Conservation (phyloP, 345 rosid genomes). For the Toxicodendron radicans region DNA sequence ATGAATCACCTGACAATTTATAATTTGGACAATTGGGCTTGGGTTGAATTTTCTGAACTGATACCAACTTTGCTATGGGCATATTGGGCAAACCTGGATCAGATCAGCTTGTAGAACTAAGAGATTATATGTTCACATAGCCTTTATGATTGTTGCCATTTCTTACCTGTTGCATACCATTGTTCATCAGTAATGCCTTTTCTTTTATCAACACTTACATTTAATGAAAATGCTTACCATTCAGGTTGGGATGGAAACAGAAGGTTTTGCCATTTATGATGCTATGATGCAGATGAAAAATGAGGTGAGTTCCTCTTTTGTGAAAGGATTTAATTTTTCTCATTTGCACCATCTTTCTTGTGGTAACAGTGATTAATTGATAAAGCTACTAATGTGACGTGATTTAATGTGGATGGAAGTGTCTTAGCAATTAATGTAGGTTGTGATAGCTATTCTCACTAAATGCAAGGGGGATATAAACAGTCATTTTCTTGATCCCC, state of each 20-base stretch:
- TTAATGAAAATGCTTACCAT: not conserved
- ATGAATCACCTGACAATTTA: not conserved
- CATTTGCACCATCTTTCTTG: not conserved
- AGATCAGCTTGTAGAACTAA: not conserved
- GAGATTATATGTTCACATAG: not conserved
- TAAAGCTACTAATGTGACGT: not conserved
- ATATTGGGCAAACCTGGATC: not conserved
- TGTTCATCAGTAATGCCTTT: not conserved
- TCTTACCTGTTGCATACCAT: not conserved
- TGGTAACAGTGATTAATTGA: conserved; percentile 4
- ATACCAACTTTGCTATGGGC: not conserved
- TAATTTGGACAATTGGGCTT: not conserved
- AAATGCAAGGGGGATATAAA: not conserved
- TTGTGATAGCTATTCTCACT: not conserved
- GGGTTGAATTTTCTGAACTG: not conserved
- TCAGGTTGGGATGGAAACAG: conserved; percentile 89
- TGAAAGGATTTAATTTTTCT: not conserved
- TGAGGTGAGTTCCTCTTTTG: conserved; percentile 41
- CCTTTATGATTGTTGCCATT: not conserved
- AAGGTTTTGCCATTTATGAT: conserved; percentile 93
- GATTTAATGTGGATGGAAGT: not conserved
- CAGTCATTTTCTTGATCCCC: not conserved
- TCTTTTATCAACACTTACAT: not conserved
- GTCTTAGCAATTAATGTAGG: not conserved
- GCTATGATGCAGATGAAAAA: conserved; percentile 67